Evolutionary conservation across 176 grass and related monocot genomes (phyloP), one percentile per base, ranked within the genome.

Genomic region (Carex scoparia): DNA sequence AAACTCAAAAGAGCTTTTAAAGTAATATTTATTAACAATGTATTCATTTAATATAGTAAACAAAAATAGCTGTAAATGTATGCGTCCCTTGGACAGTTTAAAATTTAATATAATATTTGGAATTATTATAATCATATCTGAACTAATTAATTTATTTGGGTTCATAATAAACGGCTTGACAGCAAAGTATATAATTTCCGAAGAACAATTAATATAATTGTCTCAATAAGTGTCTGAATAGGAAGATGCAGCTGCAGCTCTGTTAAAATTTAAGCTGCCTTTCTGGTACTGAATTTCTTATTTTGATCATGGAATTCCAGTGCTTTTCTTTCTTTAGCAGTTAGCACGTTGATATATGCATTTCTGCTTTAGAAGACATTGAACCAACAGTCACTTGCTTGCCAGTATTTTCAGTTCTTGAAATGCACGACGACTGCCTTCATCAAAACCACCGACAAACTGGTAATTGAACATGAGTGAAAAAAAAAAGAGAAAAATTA

Each of bases 391-490:
- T 60, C 58, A 85, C 66, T 94, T 94, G 84, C 80, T 89, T 84
- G 88, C 89, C 37, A 92, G 77, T 27, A 55, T 87, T 84, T 95
- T 98, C 66, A 98, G 79, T 92, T 98, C 95, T 72, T 92, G 89
- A 73, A 98, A 98, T 77, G 86, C 89, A 78, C 88, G 86, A 65
- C 85, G 81, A 61, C 95, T 90, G 69, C 89, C 88, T 81, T 98
- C 89, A 81, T 98, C 89, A 33, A 98, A 95, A 63, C 95, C 95
- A 86, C 92, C 92, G 4, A 85, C 84, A 57, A 98, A 90, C 95
- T 98, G 95, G 44, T 28, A 84, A 81, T 53, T 83, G 31, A 32
- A 19, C 8, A 7, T 40, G 4, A 13, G 35, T 10, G 23, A 3
- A 63, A 63, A 31, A 76, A 46, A 30, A 77, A 73, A 16, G 10